Conservation (phyloP, 306 rosid species). For the Cicer bijugum region DNA sequence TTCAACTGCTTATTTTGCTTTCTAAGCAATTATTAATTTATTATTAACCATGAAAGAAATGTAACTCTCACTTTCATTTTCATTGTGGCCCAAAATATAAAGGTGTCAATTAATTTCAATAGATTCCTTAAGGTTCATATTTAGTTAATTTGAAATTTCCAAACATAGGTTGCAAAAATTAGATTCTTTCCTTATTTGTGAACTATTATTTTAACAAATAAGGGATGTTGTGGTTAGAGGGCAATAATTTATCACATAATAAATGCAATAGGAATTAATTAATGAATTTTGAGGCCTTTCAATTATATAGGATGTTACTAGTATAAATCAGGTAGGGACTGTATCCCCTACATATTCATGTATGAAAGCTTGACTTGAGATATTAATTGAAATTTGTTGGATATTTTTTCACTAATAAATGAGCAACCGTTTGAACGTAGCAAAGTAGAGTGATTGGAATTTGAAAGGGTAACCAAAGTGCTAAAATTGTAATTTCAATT, state of each 20-base stretch:
- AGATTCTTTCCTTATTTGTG: neutral
- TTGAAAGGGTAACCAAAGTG: no score
- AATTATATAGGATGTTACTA: conserved; percentile 34
- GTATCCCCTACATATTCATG: no score
- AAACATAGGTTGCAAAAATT: neutral
- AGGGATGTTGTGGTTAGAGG: conserved; percentile 10
- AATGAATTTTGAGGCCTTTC: conserved; percentile 20
- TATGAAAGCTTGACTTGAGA: neutral
- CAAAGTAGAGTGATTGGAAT: no score
- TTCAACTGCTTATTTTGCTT: conserved; percentile 35
- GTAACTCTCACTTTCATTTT: conserved; percentile 30
- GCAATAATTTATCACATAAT: conserved; percentile 25
- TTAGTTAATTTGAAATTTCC: neutral
- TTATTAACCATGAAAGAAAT: conserved; percentile 14
- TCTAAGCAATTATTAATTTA: neutral
- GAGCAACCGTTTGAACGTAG: no score
- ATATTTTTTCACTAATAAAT: no score
- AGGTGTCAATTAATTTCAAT: conserved; percentile 16
- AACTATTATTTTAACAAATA: neutral
- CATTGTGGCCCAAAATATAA: conserved; percentile 44
- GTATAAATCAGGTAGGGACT: conserved; percentile 38
- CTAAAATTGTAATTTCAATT: no score
- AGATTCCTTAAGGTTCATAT: neutral
- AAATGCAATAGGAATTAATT: conserved; percentile 22
- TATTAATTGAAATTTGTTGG: no score